These are phyloP conservation scores for Noccaea caerulescens DNA, from an alignment of 345 rosid genomes.

Conservation along the genomic window DNA sequence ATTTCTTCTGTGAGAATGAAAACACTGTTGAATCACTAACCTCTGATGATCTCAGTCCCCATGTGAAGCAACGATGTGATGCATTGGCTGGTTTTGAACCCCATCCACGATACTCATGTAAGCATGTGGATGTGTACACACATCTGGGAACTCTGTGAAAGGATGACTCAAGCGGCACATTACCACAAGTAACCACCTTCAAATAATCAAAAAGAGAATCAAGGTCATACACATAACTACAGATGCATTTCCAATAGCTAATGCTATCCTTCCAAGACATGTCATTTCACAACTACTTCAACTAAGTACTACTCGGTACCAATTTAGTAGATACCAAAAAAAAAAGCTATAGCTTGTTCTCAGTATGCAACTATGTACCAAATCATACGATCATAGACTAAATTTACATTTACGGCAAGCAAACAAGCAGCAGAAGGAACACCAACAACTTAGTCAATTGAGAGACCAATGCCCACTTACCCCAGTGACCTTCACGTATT, in stretches of 20 bases:
- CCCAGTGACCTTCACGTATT: conserved; percentile 97
- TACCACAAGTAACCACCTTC: conserved; percentile 97
- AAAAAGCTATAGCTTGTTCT: conserved; percentile 5
- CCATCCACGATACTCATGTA: conserved; percentile 81
- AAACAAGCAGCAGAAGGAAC: conserved; percentile 12
- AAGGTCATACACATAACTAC: conserved; percentile 15
- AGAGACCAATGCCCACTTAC: conserved; percentile 52
- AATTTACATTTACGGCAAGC: conserved; percentile 1
- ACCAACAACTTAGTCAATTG: not conserved
- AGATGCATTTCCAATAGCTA: conserved; percentile 27
- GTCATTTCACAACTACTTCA: conserved; percentile 13
- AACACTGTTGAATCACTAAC: conserved; percentile 39
- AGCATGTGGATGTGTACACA: conserved; percentile 84
- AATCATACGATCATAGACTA: not conserved
- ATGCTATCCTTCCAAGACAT: conserved; percentile 8
- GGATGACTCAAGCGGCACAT: conserved; percentile 90
- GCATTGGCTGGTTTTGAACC: conserved; percentile 86
- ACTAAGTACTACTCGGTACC: conserved; percentile 1
- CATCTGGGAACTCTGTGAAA: conserved; percentile 87
- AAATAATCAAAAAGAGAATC: conserved; percentile 24
- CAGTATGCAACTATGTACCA: not conserved
- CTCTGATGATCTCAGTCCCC: conserved; percentile 55
- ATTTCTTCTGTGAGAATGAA: conserved; percentile 9
- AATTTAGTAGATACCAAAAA: not conserved
- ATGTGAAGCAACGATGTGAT: conserved; percentile 49